Conservation (phyloP, 2,329 filamentous ascomycete genomes). For the Aspergillus japonicus region DNA sequence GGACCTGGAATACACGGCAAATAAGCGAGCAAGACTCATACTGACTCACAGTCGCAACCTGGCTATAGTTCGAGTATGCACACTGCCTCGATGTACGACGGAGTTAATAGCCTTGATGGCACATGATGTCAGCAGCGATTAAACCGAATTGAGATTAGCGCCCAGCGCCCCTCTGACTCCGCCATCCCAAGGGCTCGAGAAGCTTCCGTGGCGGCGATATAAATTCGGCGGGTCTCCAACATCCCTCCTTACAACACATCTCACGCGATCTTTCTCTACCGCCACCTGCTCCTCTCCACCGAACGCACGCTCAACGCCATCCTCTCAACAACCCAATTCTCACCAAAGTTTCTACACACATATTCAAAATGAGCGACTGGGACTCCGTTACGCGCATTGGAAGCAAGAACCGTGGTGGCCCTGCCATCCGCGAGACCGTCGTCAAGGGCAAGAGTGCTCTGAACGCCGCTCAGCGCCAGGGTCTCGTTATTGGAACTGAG, state of each 20-base stretch:
- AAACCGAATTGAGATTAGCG: constrained; percentile 26
- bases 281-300: constrained; percentile 13
- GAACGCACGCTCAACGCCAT: constrained; percentile 3
- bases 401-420: constrained; percentile 71
- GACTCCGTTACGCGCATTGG: constrained; percentile 90
- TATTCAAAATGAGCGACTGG: constrained; percentile 71
- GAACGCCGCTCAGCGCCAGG: constrained; percentile 84
- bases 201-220: constrained; percentile 41
- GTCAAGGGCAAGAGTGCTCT: constrained; percentile 79
- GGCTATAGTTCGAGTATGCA: neutral
- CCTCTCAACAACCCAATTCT: neutral
- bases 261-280: constrained; percentile 32
- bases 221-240: constrained; percentile 31
- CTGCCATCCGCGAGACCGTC: constrained; percentile 74
- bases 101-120: neutral
- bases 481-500: constrained; percentile 76
- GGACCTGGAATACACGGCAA: neutral
- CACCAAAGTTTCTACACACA: neutral
- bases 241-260: constrained; percentile 22
- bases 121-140: constrained; percentile 21
- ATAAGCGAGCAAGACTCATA: neutral
- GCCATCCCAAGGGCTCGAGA: constrained; percentile 33
- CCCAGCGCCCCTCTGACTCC: constrained; percentile 24
- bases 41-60: neutral
- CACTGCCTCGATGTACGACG: neutral